Evolutionary conservation across 2,329 filamentous ascomycete genomes (phyloP), one percentile per base, ranked within the genome.

Genomic region (Fusarium luffae): DNA sequence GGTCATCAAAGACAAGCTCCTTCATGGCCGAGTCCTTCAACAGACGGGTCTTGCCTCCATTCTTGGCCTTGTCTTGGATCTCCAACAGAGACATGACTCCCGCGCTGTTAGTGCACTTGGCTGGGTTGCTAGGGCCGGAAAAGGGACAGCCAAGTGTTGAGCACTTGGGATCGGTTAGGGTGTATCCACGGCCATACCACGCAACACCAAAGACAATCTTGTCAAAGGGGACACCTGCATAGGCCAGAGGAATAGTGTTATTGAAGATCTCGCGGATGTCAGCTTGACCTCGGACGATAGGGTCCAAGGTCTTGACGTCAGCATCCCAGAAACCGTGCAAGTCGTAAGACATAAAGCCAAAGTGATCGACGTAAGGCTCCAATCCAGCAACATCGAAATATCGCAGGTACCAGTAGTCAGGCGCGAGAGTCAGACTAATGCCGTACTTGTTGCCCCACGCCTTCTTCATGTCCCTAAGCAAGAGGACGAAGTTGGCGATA

Each of bases 131-230:
- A 4, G 23, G 69, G 3, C 70, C 75, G 0, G 19, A 43, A 18
- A 75, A 79, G 0, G 41, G 49, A 46, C 79, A 80, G 1, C 62
- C 67, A 3, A 75, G 60, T 0, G 54, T 44, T n/a, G 66, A 74
- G 57, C 79, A 81, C 11, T 32, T 60, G 1, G 72, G 59, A 41
- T 75, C 70, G 3, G 56, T 30, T 4, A 80, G 25, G 0, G 80
- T 85, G 46, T 82, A 85, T 4, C 81, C 79, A 11, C 84, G 76
- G 0, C 83, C 84, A 58, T 86, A 86, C 54, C 77, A 81, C 2
- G 82, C 83, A 4, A 85, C 52, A 0, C 84, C 85, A 9, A 86
- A 69, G 58, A 82, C 82, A 30, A 86, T 71, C 66, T 85, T 83
- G 4, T 43, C 30, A 0, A 80, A 77, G 54, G 80, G 63, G 1